These are phyloP conservation scores for Pythium myriotylum DNA, from an alignment of 352 stramenopile genomes.

Conservation along the genomic window DNA sequence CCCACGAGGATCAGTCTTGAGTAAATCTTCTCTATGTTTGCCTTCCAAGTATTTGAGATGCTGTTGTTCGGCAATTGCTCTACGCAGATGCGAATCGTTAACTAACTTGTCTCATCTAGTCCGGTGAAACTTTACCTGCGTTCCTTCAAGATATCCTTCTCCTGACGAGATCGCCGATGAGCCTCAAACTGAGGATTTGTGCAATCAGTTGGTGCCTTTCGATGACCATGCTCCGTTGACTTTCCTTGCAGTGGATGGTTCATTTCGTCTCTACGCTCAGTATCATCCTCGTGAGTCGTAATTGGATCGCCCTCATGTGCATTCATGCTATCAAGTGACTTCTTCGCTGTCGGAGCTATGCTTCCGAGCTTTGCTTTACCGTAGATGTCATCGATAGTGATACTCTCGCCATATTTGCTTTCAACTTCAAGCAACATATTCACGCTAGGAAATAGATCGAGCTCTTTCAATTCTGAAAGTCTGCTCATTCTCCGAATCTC, in stretches of 20 bases:
- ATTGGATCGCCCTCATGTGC: not conserved
- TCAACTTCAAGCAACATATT: slow-evolving; percentile 86
- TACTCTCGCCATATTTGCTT: slow-evolving; percentile 91
- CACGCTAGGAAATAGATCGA: slow-evolving; percentile 78
- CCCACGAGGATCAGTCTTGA: slow-evolving; percentile 1
- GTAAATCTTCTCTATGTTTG: slow-evolving; percentile 36
- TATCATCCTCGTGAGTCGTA: slow-evolving; percentile 1
- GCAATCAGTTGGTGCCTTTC: slow-evolving; percentile 79
- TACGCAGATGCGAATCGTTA: slow-evolving; percentile 9
- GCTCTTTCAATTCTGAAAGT: slow-evolving; percentile 56
- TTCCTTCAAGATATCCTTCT: slow-evolving; percentile 65
- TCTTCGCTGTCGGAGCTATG: not conserved
- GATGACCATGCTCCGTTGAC: slow-evolving; percentile 20
- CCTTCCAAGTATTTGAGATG: slow-evolving; percentile 42
- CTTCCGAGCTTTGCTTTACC: slow-evolving; percentile 27
- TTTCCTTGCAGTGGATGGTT: too few species aligned
- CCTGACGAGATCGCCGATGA: slow-evolving; percentile 39
- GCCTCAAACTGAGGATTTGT: slow-evolving; percentile 72
- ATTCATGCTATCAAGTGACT: not conserved
- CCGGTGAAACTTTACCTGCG: slow-evolving; percentile 18
- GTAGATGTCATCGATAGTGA: slow-evolving; percentile 89
- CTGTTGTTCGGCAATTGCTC: slow-evolving; percentile 35
- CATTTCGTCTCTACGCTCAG: not conserved
- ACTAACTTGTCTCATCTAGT: not conserved
- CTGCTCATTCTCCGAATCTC: slow-evolving; percentile 61